Percentiles rank a stretch among this genome's conserved stretches.
Evolutionary conservation across 1,139 yeast genomes (phyloP).

Genomic region (Yamadazyma siamensis): DNA sequence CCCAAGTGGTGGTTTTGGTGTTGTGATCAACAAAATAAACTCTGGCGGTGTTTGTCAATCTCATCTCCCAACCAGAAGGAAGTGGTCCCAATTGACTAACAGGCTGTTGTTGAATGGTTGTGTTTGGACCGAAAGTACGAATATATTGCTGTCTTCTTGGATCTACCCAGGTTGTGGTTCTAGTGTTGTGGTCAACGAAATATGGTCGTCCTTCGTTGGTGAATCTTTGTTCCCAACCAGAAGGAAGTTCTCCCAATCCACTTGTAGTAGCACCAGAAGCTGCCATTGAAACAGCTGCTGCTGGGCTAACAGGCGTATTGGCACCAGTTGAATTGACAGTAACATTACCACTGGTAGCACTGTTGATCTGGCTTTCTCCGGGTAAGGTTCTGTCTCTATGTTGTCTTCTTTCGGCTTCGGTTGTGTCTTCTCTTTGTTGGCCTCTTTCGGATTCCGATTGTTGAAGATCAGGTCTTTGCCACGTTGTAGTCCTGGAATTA

Average conservation of each 20-base stretch:
- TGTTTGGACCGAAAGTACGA: constrained; percentile 86
- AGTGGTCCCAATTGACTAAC: constrained; percentile 97
- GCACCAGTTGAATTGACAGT: constrained; percentile 46
- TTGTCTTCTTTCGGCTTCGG: constrained; percentile 87
- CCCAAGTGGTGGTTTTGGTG: constrained; percentile 99
- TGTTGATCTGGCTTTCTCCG: constrained; percentile 46
- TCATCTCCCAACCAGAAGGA: constrained; percentile 99
- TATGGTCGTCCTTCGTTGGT: constrained; percentile 98
- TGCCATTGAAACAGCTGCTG: constrained; percentile 76
- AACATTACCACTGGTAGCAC: constrained; percentile 39
- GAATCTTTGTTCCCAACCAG: constrained; percentile 98
- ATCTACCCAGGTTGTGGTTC: constrained; percentile 99
- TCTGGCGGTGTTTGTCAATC: constrained; percentile 96
- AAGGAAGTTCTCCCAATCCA: constrained; percentile 94
- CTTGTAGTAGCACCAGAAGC: constrained; percentile 92
- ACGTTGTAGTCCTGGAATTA: constrained; percentile 94
- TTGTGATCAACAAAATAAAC: constrained; percentile 98
- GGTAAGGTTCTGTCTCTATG: constrained; percentile 91
- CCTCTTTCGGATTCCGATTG: constrained; percentile 68
- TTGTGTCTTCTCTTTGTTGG: constrained; percentile 54
- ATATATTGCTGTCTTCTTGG: constrained; percentile 98
- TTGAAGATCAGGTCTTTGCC: constrained; percentile 90
- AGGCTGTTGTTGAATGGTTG: constrained; percentile 95
- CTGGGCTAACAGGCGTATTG: constrained; percentile 54
- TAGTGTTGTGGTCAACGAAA: constrained; percentile 96